Evolutionary conservation across 2,329 filamentous ascomycete species (phyloP).

Genomic region (Periconia digitata): DNA sequence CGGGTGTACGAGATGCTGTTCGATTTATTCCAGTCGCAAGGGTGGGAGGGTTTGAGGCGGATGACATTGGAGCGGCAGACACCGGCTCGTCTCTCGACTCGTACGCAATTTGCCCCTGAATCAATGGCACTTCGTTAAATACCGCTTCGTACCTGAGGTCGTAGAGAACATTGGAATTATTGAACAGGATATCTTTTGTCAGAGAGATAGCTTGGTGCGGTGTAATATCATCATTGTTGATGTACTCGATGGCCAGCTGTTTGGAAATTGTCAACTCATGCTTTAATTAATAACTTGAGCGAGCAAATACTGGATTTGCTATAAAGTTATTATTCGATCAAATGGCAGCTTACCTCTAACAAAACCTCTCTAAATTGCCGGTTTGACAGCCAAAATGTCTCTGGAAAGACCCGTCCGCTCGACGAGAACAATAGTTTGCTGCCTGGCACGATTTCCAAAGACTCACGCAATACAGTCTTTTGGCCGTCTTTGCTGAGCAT

Average conservation of each 20-base stretch:
- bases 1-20: not conserved
- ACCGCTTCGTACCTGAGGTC: conserved; percentile 54
- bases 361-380: conserved; percentile 72
- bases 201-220: conserved; percentile 64
- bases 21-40: not conserved
- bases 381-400: conserved; percentile 74
- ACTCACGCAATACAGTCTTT: conserved; percentile 68
- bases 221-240: conserved; percentile 64
- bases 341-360: conserved; percentile 56
- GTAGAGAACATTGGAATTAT: conserved; percentile 77
- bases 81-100: conserved; percentile 3
- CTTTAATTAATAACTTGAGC: not conserved
- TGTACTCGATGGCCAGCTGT: conserved; percentile 67
- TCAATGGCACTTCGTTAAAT: conserved; percentile 28
- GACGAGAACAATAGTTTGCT: conserved; percentile 80
- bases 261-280: conserved; percentile 3
- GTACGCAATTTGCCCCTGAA: conserved; percentile 26
- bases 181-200: conserved; percentile 70
- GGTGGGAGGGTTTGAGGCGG: not conserved
- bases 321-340: not conserved
- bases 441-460: conserved; percentile 73
- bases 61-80: not conserved
- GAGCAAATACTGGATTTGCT: not conserved
- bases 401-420: conserved; percentile 77
- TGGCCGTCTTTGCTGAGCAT: conserved; percentile 76